Evolutionary conservation across 805 yeast species (phyloP), one percentile per base, ranked within the genome.

Genomic region (Spathaspora boniae): DNA sequence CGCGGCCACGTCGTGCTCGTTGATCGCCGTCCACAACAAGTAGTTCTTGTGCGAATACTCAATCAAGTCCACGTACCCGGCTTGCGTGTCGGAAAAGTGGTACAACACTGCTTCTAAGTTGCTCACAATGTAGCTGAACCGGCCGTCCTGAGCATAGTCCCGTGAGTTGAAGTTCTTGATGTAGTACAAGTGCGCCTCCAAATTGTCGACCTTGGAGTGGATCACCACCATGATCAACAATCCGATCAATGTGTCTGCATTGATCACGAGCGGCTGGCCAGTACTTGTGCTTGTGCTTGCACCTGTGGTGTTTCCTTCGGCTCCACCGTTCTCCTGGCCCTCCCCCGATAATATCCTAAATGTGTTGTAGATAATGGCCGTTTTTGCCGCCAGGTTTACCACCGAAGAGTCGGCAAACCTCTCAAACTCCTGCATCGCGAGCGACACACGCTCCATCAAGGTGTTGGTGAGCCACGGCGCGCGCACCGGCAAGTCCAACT

Each of bases 61-160:
- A 3, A 59, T 48, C 32, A 82, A 55, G 3, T 58, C 58, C 6
- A 60, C 30, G 31, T 70, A 71, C 8, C 52, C 54, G 5, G 42
- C 35, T 24, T 69, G 58, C 2, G 44, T 37, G 6, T 38, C 33
- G 1, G 54, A 34, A 2, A 87, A 63, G 49, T 82, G 91, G 37
- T 63, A 76, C 6, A 86, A 50, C 0, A 86, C 94, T 0, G 88
- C 95, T 47, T 88, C 95, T 29, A 88, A 65, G 5, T 95, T 86
- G 29, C 95, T 82, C 9, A 87, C 45, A 1, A 88, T 80, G 53
- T 91, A 91, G 8, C 86, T 94, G 20, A 74, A 55, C 16, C 75
- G 65, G 0, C 96, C 96, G 26, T 67, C 68, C n/a, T 50, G 46
- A 3, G 51, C 25, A 30, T 31, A 31, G 26, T 56, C 56, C 0